Base-by-base conservation (phyloP, 1,139 yeast genomes). In the Suhomyces ambrosiae region DNA sequence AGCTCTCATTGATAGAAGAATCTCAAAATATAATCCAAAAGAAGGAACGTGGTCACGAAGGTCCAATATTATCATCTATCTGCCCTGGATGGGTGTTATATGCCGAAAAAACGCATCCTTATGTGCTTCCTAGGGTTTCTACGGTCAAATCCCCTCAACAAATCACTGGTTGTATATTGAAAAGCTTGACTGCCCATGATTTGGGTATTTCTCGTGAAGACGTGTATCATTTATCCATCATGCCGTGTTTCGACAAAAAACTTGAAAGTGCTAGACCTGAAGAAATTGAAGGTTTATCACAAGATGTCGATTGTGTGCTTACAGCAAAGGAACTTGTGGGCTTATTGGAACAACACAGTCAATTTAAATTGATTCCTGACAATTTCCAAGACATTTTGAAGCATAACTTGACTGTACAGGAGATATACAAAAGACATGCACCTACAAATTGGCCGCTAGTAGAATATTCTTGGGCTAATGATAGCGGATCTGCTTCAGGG, bases 71-170 rank as follows among this genome's bases (percentile, higher is more conserved):
- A 50, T 68, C 87, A 48, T 71, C 88, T 4, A 74, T 86, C 2
- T 92, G 97, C 60, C 99, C 99, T 0, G 99, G 99, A 0, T 92
- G 96, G 90, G 95, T 94, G 0, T 71, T 94, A 24, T 92, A 92
- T 54, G 96, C 92, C 0, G 98, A 92, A 54, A 92, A 92, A 67
- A 90, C 97, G 0, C 97, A 92, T 59, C 95, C 95, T 0, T 82
- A 86, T 45, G 68, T 92, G 14, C 65, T 89, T 17, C 85, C 90
- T 0, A 41, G 66, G 44, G 45, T 84, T 36, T 71, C 84, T 15
- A 71, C 73, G 22, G 83, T 86, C 34, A 87, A 88, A 53, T 86
- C 96, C 1, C 94, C 98, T 3, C 97, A 92, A 62, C 97, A 88
- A 57, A 84, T 92, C 38, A 88, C 97, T 0, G 97, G 97, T 0